A percentile compares a stretch with the other conserved stretches of the same genome.
Evolutionary conservation across 1,284 basidiomycete species (phyloP).

Genomic region (Microbotryomycetes sp.): DNA sequence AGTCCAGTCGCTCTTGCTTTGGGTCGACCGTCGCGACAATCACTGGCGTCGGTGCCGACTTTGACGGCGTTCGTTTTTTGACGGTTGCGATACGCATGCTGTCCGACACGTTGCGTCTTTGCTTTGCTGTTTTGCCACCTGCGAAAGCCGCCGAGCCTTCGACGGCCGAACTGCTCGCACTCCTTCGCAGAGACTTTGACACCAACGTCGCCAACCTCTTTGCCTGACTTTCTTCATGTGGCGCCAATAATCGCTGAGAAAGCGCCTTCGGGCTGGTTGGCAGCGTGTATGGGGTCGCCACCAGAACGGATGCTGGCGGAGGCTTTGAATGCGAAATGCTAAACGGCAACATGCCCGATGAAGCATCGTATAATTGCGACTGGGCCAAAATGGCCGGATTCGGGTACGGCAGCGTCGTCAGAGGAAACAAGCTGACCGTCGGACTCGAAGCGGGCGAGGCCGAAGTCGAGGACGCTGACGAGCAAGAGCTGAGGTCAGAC

Average conservation of each 20-base stretch:
- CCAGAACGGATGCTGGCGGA: background rate
- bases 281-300: background rate
- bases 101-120: background rate
- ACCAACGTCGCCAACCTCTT: background rate
- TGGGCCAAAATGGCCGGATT: background rate
- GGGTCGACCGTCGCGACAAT: background rate
- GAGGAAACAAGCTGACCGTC: background rate
- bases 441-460: conserved; percentile 8
- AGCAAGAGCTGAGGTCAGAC: background rate
- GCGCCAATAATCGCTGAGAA: background rate
- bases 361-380: background rate
- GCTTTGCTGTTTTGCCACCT: background rate
- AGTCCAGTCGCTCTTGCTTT: background rate
- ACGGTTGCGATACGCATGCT: background rate
- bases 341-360: background rate
- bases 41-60: too few species aligned
- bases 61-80: background rate
- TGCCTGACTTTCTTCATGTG: background rate
- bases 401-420: background rate
- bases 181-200: background rate
- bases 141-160: background rate
- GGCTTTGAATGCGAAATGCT: too few species aligned
- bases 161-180: background rate
- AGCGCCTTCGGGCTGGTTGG: background rate
- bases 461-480: conserved; percentile 14